Percentiles rank a stretch among this genome's conserved stretches.
Conservation (phyloP, 495 filamentous ascomycete species). For the Neurospora africana region DNA sequence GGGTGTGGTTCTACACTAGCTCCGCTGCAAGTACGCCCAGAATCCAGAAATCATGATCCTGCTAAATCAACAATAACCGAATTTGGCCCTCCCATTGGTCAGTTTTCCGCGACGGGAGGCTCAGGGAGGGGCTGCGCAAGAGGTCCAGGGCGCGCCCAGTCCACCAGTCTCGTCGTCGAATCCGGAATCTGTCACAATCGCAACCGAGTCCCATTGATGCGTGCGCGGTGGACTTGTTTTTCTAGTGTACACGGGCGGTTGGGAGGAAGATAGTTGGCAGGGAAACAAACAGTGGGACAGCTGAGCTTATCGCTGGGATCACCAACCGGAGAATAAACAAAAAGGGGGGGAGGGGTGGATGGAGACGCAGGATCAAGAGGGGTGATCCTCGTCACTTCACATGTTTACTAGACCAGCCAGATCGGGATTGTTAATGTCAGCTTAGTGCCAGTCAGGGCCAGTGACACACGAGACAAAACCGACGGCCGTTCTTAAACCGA, state of each 20-base stretch:
- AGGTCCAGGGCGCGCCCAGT: background rate
- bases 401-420: too few relatives aligned
- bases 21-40: background rate
- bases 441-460: too few relatives aligned
- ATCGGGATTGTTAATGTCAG: too few relatives aligned
- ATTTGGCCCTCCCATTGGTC: background rate
- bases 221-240: background rate
- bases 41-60: background rate
- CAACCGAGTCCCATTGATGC: background rate
- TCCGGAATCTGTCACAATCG: background rate
- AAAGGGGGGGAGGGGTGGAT: background rate
- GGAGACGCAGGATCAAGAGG: background rate
- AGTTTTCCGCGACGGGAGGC: background rate
- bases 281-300: background rate
- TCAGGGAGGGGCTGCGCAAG: background rate
- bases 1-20: background rate
- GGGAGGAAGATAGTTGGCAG: background rate
- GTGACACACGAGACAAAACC: background rate
- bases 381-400: background rate
- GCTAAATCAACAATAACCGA: background rate
- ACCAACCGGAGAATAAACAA: background rate
- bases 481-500: background rate
- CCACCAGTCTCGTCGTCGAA: background rate
- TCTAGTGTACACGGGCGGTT: background rate
- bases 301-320: background rate